Conservation (phyloP, 73 alveolate genomes). For the Stentor coeruleus region DNA sequence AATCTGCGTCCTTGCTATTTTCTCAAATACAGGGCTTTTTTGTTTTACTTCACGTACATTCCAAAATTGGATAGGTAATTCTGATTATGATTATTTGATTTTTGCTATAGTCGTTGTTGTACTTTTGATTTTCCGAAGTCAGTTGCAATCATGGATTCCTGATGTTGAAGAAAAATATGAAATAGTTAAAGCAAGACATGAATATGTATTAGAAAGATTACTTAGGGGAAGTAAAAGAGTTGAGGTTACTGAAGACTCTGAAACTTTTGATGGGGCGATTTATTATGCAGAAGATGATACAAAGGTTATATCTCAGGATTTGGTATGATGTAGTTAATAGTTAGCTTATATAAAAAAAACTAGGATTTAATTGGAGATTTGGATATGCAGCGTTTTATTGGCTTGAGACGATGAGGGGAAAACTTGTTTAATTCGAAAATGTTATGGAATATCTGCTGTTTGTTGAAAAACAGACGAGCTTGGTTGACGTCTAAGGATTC, state of each 20-base stretch:
- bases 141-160: background rate
- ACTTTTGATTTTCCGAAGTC: background rate
- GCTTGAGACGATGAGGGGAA: too few relatives aligned
- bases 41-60: background rate
- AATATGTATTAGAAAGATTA: background rate
- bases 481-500: slow-evolving; percentile 14
- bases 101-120: background rate
- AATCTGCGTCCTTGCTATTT: slow-evolving; percentile 31
- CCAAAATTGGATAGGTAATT: background rate
- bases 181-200: background rate
- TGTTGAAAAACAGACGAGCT: background rate
- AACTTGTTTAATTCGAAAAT: too few relatives aligned
- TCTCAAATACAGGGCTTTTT: slow-evolving; percentile 42
- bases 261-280: too few relatives aligned
- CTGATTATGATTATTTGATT: background rate
- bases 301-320: too few relatives aligned
- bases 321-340: too few relatives aligned
- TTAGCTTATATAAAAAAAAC: too few relatives aligned
- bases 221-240: slow-evolving; percentile 11
- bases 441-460: background rate
- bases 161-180: background rate
- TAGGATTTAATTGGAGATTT: too few relatives aligned
- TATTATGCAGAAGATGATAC: too few relatives aligned
- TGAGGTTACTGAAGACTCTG: too few relatives aligned
- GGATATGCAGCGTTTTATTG: too few relatives aligned